Percentiles rank a stretch among this genome's conserved stretches.
Conservation (phyloP, 2,329 filamentous ascomycete genomes). For the Geosmithia flava region DNA sequence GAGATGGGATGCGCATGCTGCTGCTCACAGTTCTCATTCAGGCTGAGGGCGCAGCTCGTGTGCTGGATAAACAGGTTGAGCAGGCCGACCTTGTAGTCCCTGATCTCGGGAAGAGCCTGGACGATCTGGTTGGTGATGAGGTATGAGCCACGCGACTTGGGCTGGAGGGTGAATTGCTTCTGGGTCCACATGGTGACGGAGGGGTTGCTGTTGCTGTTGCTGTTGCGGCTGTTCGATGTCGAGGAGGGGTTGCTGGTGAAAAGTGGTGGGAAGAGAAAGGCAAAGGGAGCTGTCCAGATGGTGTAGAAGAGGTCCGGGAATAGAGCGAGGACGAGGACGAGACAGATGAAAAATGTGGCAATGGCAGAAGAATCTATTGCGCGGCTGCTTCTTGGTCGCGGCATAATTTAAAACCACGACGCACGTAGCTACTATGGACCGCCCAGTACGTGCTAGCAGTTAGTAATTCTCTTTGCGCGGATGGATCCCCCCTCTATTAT, state of each 20-base stretch:
- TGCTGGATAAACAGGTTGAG: constrained; percentile 91
- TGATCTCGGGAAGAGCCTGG: constrained; percentile 64
- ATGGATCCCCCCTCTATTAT: too few relatives aligned
- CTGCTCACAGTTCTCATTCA: constrained; percentile 77
- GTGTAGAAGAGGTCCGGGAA: constrained; percentile 42
- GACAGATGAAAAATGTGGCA: constrained; percentile 28
- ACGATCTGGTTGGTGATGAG: constrained; percentile 72
- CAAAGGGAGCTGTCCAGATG: constrained; percentile 35
- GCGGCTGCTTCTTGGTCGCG: constrained; percentile 11
- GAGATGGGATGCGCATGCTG: constrained; percentile 25
- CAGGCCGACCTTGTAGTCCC: constrained; percentile 71
- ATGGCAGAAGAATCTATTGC: constrained; percentile 14
- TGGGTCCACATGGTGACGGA: constrained; percentile 58
- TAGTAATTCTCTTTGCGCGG: too few relatives aligned
- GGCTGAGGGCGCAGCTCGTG: constrained; percentile 76
- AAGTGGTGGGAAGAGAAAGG: constrained; percentile 15
- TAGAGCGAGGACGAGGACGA: constrained; percentile 35
- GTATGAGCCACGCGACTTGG: constrained; percentile 72
- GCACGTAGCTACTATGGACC: not conserved
- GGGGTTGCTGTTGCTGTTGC: constrained; percentile 7
- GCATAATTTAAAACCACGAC: not conserved
- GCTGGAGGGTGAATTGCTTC: constrained; percentile 70
- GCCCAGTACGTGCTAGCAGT: not conserved
- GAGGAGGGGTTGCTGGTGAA: constrained; percentile 12
- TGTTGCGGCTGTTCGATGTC: constrained; percentile 8